phyloP scores from a whole-genome alignment of 805 yeast genomes.

The Candida koratica region DNA sequence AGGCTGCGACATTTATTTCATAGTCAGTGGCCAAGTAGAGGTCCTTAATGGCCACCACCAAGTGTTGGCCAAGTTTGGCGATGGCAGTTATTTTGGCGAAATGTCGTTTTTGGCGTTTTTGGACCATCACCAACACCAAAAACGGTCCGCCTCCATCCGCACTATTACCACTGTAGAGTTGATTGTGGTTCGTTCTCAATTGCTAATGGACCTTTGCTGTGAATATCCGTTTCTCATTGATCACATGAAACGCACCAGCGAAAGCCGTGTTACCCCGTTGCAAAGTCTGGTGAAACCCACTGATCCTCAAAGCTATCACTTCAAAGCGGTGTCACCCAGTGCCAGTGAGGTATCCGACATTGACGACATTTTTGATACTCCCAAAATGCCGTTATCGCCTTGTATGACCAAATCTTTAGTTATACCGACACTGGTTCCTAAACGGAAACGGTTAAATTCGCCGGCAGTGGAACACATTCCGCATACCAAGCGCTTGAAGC shows the following conservation, averaged over 20 bases:
- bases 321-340: constrained; percentile 15
- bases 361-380: constrained; percentile 10
- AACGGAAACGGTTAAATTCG: constrained; percentile 6
- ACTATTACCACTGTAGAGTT: constrained; percentile 58
- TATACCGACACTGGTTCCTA: too few species aligned
- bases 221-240: constrained; percentile 56
- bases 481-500: constrained; percentile 49
- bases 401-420: not conserved
- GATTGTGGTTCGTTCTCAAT: constrained; percentile 54
- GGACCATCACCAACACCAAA: constrained; percentile 22
- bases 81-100: constrained; percentile 73
- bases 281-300: constrained; percentile 7
- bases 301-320: constrained; percentile 14
- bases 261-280: constrained; percentile 32
- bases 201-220: constrained; percentile 49
- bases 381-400: not conserved
- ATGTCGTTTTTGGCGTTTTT: constrained; percentile 60
- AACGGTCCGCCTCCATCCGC: constrained; percentile 61
- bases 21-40: constrained; percentile 68
- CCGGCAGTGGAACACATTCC: constrained; percentile 32
- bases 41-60: constrained; percentile 40
- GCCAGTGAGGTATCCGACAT: constrained; percentile 14
- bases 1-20: constrained; percentile 64
- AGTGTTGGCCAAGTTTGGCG: constrained; percentile 53
- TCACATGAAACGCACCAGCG: constrained; percentile 60